A percentile compares a stretch with the other conserved stretches of the same genome.
Evolutionary conservation across 164 flowering plant species (phyloP).

Genomic region (Euptelea pleiosperma): DNA sequence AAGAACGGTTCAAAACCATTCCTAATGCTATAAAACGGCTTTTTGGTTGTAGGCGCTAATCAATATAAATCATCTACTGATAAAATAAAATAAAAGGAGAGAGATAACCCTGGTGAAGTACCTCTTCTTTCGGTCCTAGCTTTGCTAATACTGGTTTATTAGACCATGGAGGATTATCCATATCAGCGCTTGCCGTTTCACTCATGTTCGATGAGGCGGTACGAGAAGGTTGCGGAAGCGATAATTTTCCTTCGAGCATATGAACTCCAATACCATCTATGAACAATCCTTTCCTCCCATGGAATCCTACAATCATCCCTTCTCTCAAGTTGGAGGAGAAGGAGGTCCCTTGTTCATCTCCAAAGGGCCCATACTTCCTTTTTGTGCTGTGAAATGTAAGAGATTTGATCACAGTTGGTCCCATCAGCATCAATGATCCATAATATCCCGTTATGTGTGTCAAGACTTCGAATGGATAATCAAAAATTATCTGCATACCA

Average conservation of each 20-base stretch:
- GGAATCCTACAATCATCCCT: conserved; percentile 73
- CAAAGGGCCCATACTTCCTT: conserved; percentile 67
- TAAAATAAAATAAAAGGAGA: no score
- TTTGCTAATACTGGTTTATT: conserved; percentile 32
- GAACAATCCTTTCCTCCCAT: conserved; percentile 68
- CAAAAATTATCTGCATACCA: conserved; percentile 62
- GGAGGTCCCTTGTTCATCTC: conserved; percentile 66
- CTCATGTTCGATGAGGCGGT: conserved; percentile 8
- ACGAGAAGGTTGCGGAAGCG: conserved; percentile 19
- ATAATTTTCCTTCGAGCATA: conserved; percentile 51
- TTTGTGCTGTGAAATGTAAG: conserved; percentile 74
- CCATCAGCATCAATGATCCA: conserved; percentile 62
- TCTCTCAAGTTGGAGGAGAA: conserved; percentile 45
- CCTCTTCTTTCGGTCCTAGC: conserved; percentile 41
- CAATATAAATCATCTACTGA: no score
- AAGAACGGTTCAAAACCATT: no score
- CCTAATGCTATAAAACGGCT: no score
- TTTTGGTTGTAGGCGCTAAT: no score
- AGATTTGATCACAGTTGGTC: conserved; percentile 65
- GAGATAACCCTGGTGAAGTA: no score
- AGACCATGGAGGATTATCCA: conserved; percentile 36
- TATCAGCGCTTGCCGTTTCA: conserved; percentile 23
- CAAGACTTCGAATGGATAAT: conserved; percentile 64
- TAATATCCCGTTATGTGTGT: conserved; percentile 64
- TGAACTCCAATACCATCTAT: conserved; percentile 75